Percentiles rank a stretch among this genome's conserved stretches.
Evolutionary conservation across 495 filamentous ascomycete species (phyloP).

Genomic region (Penicillium lividum): DNA sequence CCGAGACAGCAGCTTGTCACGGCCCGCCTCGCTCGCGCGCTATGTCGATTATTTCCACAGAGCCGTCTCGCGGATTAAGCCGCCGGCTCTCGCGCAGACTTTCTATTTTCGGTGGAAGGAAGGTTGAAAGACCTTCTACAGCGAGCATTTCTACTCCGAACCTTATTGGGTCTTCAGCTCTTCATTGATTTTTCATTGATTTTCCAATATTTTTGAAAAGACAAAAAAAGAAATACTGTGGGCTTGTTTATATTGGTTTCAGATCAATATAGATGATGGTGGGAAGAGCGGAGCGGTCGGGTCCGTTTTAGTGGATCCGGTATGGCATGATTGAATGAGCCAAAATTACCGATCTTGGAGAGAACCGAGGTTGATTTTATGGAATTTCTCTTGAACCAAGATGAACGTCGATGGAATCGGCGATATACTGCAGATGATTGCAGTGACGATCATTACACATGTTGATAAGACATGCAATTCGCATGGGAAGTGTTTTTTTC

Average conservation of each 20-base stretch:
- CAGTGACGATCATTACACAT: conserved; percentile 12
- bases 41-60: conserved; percentile 32
- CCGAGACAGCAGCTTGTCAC: conserved; percentile 14
- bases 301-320: neutral
- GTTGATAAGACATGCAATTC: neutral
- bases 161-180: conserved; percentile 38
- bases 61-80: conserved; percentile 27
- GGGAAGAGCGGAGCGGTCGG: neutral
- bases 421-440: conserved; percentile 1
- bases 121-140: conserved; percentile 12
- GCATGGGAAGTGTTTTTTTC: conserved; percentile 7
- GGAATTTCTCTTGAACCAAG: neutral
- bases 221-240: neutral
- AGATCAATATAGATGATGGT: neutral
- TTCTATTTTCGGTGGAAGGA: conserved; percentile 26
- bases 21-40: conserved; percentile 27
- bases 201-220: neutral
- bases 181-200: neutral
- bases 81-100: conserved; percentile 30
- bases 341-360: conserved; percentile 3
- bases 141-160: conserved; percentile 43
- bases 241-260: neutral
- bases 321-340: conserved; percentile 7
- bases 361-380: neutral
- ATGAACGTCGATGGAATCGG: conserved; percentile 5